phyloP scores from a whole-genome alignment of 495 filamentous ascomycete genomes.

The Haplographium delicatum region DNA sequence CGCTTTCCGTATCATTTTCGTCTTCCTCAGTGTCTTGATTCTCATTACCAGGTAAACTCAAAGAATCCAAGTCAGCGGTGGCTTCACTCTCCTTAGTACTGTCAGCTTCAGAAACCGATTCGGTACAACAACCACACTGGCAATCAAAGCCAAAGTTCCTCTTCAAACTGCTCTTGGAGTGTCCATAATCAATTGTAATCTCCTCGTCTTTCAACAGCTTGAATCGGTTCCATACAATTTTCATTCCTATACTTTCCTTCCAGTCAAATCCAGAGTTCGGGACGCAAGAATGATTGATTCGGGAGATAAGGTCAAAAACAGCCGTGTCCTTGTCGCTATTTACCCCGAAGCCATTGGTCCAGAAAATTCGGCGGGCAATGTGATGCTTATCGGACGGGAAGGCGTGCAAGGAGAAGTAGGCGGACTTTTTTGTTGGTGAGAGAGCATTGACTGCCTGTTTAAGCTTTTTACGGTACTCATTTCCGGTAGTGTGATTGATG shows the following conservation, averaged over 20 bases:
- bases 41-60: too few relatives aligned
- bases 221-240: slow-evolving; percentile 18
- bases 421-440: background rate
- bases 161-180: slow-evolving; percentile 10
- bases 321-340: slow-evolving; percentile 7
- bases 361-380: slow-evolving; percentile 11
- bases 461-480: slow-evolving; percentile 9
- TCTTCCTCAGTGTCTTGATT: too few relatives aligned
- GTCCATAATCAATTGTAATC: slow-evolving; percentile 22
- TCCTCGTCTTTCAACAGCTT: slow-evolving; percentile 21
- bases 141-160: slow-evolving; percentile 22
- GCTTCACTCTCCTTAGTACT: background rate
- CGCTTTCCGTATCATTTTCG: too few relatives aligned
- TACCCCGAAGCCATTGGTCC: slow-evolving; percentile 16
- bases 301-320: slow-evolving; percentile 15
- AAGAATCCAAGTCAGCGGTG: too few relatives aligned
- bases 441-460: slow-evolving; percentile 9
- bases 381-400: slow-evolving; percentile 6
- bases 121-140: slow-evolving; percentile 15
- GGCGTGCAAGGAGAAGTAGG: slow-evolving; percentile 7
- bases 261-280: slow-evolving; percentile 15
- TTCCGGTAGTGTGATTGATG: slow-evolving; percentile 8
- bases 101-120: background rate
- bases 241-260: slow-evolving; percentile 6
- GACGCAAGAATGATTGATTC: slow-evolving; percentile 25